These are phyloP conservation scores for Ilex paraguariensis DNA, from an alignment of 305 asterid species.

Conservation along the genomic window DNA sequence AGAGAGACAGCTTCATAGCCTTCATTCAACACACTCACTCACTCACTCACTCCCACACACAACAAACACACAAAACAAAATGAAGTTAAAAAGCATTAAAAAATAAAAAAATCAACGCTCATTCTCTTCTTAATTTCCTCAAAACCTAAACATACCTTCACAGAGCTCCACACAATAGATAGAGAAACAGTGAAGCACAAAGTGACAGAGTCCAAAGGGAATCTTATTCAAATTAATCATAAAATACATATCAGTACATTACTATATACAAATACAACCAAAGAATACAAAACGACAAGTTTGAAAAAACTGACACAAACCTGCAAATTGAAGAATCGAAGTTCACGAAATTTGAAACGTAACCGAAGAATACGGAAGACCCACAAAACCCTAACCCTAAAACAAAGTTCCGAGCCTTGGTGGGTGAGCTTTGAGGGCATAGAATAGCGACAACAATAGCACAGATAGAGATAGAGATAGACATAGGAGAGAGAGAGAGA, in stretches of 20 bases:
- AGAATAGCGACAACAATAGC: not conserved
- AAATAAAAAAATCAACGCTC: conserved; percentile 2
- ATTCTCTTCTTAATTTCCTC: no score
- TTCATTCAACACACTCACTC: no score
- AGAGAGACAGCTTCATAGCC: no score
- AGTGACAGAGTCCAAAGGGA: not conserved
- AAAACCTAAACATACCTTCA: not conserved
- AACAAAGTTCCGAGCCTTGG: conserved; percentile 15
- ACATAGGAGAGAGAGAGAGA: not conserved
- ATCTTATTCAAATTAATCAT: not conserved
- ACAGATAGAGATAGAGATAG: not conserved
- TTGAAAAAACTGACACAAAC: conserved; percentile 30
- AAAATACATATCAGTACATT: not conserved
- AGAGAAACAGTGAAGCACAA: not conserved
- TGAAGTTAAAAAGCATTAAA: not conserved
- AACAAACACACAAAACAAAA: no score
- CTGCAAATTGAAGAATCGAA: conserved; percentile 57
- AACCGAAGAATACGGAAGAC: conserved; percentile 38
- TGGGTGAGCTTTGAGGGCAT: not conserved
- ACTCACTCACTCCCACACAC: no score
- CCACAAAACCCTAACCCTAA: conserved; percentile 15
- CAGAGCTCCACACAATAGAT: not conserved
- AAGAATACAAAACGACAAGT: conserved; percentile 38
- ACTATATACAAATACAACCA: conserved; percentile 12
- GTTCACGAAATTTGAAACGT: conserved; percentile 31